Evolutionary conservation across 2,329 filamentous ascomycete genomes (phyloP), one percentile per base, ranked within the genome.

Genomic region (Trichoderma asperellum): DNA sequence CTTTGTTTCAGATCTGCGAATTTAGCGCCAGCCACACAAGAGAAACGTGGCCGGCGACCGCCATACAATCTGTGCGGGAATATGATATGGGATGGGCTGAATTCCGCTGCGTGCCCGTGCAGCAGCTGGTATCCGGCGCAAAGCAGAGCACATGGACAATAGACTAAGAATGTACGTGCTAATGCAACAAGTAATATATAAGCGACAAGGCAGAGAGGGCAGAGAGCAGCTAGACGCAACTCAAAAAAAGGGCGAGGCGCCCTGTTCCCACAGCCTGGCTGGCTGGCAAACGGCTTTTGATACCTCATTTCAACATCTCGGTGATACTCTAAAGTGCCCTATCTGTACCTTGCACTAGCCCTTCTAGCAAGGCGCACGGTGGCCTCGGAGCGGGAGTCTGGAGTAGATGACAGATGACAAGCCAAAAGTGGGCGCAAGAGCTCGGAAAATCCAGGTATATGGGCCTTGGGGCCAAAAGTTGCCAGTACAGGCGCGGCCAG

Each of bases 1-100:
- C 40, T 57, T 35, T 57, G 63, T 67, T 67, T 67, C 63, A 67
- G 63, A 67, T 67, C 63, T 67, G 40, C 63, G 58, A 27, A 29
- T 67, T 43, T 67, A 67, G 63, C 63, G 63, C 63, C 55, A 56
- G 55, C 63, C 40, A 52, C 62, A 29, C 63, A 52, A 16, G 40
- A 67, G 40, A 67, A 67, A 67, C 63, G 63, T 67, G 63, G 63
- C 63, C n/a, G 32, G 24, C 34, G 40, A 56, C 16, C 29, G 37
- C 55, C 27, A 57, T 24, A 57, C 27, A 57, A 56, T 57, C 60
- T 62, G 40, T 21, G 47, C 47, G n/a, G 47, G 47, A 24, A 24
- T 24, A 24, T 24, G 24, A 49, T 21, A 12, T 12, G n/a, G 7
- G n/a, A 52, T n/a, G 40, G 43, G 43, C 32, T 65, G 47, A 18